Evolutionary conservation across 2,329 filamentous ascomycete genomes (phyloP), one percentile per base, ranked within the genome.

Genomic region (Pyricularia grisea): DNA sequence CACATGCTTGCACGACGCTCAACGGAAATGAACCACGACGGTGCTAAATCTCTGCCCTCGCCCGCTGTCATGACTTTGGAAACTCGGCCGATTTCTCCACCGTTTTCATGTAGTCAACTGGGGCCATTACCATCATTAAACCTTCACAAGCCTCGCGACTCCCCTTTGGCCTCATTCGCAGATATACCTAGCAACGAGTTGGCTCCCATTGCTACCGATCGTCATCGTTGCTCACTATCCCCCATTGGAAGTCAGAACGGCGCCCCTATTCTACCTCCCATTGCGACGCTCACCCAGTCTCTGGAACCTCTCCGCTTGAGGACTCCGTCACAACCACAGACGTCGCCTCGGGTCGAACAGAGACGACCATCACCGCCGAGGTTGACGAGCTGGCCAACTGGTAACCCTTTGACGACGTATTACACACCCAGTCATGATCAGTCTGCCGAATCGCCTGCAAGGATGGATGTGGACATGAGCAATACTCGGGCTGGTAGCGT

Each of bases 341-440:
- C 66, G 68, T 60, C 72, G 72, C 67, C 55, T 70, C 33, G 70
- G 76, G 61, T 71, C 74, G 61, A 55, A 70, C 74, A 23, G 70
- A 75, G 36, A 70, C 76, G 58, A 23, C 60, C 33, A 25, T 61
- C 66, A 27, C 67, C 67, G 58, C 67, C 60, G 70, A 76, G 68
- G 65, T 75, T 28, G 75, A 73, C 30, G 78, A 80, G 70, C 20
- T 86, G 84, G 84, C 81, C 82, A 27, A 81, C 80, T 70, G 74
- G 84, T 66, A 85, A 85, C 69, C 82, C 83, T 0, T 75, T 85
- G 25, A 82, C 83, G 11, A 78, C 80, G 9, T 86, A 84, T 72
- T 84, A 84, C 71, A 77, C 76, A 1, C 80, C 81, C 3, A 80
- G 80, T 70, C 78, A 83, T 77, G 78, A 76, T 1, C 78, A 82